Base-by-base conservation (phyloP, 2,329 filamentous ascomycete species). In the Fusarium torreyae region DNA sequence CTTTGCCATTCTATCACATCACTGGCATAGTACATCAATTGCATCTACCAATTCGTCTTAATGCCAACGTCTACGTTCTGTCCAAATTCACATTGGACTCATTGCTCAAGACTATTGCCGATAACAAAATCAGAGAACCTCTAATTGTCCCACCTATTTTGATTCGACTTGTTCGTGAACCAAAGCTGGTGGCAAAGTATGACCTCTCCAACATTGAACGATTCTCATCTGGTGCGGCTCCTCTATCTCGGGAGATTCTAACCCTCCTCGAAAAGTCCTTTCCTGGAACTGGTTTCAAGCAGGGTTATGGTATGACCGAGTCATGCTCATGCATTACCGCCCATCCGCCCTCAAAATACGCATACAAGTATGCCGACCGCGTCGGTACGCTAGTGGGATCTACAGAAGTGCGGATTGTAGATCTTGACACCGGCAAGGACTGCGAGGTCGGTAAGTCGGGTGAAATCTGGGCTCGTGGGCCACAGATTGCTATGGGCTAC, bases 271-370 rank as follows among this genome's bases (percentile, higher is more conserved):
- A 70, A 17, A 38, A 56, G 1, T 38, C 56, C 17, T 59, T 74
- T 5, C 69, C 73, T 1, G 40, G 65, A 9, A 49, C 53, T 0
- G 63, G 69, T 0, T 71, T 73, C 36, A 71, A 63, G 28, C 72
- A 75, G 26, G 60, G 93, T 80, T 97, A 97, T 76, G 93, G 94
- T 43, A 96, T 96, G 93, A 97, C 93, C 2, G 94, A 97, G 80
- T 96, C 93, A 1, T 86, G 84, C 31, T 82, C 87, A 79, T 86
- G 86, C 45, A 95, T 96, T 91, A 94, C 92, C 0, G 84, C 89
- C 0, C 93, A 96, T 72, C 89, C 92, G 0, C 81, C 92, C 1
- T 86, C 87, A 28, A 91, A 91, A 77, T 84, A 93, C 26, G 90
- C 20, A 33, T 73, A 50, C 14, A 49, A 64, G 13, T 62, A 71